phyloP scores from a whole-genome alignment of 306 rosid genomes.

The Lathyrus sativus region DNA sequence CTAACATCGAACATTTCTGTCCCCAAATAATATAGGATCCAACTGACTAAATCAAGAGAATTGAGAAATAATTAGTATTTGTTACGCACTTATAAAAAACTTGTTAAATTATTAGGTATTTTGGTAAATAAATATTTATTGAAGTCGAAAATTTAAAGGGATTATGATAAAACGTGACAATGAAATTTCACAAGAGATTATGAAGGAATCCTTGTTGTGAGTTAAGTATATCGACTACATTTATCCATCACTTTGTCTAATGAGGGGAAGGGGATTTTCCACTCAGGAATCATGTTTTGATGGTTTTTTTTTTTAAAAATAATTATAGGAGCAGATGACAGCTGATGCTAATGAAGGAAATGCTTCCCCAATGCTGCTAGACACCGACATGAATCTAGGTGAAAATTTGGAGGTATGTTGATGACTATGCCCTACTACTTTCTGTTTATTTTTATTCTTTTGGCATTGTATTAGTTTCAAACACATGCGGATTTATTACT shows the following conservation, averaged over 20 bases:
- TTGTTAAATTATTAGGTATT: background rate
- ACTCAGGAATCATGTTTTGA: slow-evolving; percentile 20
- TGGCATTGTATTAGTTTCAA: slow-evolving; percentile 20
- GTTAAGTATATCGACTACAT: background rate
- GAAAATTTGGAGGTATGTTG: slow-evolving; percentile 58
- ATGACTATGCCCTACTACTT: slow-evolving; percentile 25
- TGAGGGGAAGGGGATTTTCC: slow-evolving; percentile 23
- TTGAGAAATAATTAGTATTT: background rate
- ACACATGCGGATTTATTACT: slow-evolving; percentile 22
- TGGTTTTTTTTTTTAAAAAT: slow-evolving; percentile 28
- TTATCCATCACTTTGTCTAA: background rate
- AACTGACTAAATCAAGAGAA: background rate
- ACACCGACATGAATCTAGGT: slow-evolving; percentile 37
- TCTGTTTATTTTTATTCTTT: slow-evolving; percentile 23
- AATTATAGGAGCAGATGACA: slow-evolving; percentile 51
- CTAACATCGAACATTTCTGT: background rate
- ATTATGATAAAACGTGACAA: background rate
- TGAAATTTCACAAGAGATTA: background rate
- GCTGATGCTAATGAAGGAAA: slow-evolving; percentile 37
- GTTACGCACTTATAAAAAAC: background rate
- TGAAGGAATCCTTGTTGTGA: slow-evolving; percentile 2
- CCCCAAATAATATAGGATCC: background rate
- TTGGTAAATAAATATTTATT: background rate
- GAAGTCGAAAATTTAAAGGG: background rate
- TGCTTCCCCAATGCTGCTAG: slow-evolving; percentile 38